These are phyloP conservation scores for Clitocybe nebularis DNA, from an alignment of 1,284 basidiomycete species.

Conservation along the genomic window DNA sequence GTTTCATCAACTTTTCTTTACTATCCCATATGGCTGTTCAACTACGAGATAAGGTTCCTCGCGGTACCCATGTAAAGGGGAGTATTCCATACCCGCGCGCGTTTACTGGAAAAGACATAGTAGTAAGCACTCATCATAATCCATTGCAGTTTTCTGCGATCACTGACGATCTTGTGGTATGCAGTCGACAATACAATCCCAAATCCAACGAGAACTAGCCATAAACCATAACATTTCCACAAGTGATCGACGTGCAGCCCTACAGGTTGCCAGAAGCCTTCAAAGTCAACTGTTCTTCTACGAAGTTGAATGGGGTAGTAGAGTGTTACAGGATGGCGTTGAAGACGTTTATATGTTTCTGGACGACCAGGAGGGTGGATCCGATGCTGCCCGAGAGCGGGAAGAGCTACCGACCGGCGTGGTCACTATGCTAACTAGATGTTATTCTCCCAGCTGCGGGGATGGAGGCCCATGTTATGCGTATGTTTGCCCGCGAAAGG, in stretches of 20 bases:
- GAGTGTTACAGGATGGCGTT: slow-evolving; percentile 81
- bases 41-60: slow-evolving; percentile 76
- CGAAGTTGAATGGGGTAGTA: slow-evolving; percentile 94
- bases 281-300: slow-evolving; percentile 95
- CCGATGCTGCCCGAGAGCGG: slow-evolving; percentile 41
- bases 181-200: slow-evolving; percentile 78
- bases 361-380: slow-evolving; percentile 76
- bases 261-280: slow-evolving; percentile 84
- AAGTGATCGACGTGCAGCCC: slow-evolving; percentile 75
- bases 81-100: slow-evolving; percentile 83
- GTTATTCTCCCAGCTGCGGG: slow-evolving; percentile 81
- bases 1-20: slow-evolving; percentile 81
- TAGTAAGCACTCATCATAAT: slow-evolving; percentile 52
- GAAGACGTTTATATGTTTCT: slow-evolving; percentile 97
- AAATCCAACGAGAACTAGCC: slow-evolving; percentile 68
- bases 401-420: slow-evolving; percentile 86
- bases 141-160: background rate
- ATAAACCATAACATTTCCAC: slow-evolving; percentile 69
- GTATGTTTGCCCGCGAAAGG: slow-evolving; percentile 68
- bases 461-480: slow-evolving; percentile 63
- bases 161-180: slow-evolving; percentile 4
- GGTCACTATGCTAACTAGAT: slow-evolving; percentile 75
- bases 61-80: slow-evolving; percentile 86
- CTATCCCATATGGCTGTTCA: slow-evolving; percentile 86
- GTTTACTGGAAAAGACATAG: slow-evolving; percentile 91